Conservation (phyloP, 2,329 filamentous ascomycete species). For the Beauveria brongniartii region DNA sequence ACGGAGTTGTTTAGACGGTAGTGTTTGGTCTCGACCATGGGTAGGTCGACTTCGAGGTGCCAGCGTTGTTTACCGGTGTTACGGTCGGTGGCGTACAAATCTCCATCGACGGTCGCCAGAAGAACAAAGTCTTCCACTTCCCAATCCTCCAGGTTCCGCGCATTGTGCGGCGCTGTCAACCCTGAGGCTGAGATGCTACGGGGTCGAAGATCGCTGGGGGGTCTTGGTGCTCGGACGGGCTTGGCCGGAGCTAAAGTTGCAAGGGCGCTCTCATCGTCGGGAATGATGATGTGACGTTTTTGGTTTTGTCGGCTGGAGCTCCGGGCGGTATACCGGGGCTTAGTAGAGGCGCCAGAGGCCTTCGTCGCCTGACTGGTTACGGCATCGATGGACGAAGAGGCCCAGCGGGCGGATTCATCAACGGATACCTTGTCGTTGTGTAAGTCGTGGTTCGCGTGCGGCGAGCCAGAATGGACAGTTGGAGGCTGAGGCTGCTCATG, state of each 20-base stretch:
- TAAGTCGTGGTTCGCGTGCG: constrained; percentile 15
- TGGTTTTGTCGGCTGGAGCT: constrained; percentile 18
- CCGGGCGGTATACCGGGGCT: constrained; percentile 18
- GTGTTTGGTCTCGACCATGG: constrained; percentile 87
- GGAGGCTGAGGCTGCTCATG: constrained; percentile 10
- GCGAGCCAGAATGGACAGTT: constrained; percentile 11
- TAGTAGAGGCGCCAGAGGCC: constrained; percentile 19
- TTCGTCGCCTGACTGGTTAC: constrained; percentile 21
- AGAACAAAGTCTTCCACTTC: constrained; percentile 99
- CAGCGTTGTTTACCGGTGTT: constrained; percentile 77
- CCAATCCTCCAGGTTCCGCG: constrained; percentile 98
- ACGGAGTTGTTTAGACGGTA: constrained; percentile 61
- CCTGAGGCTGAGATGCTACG: constrained; percentile 53
- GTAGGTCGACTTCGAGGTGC: constrained; percentile 74
- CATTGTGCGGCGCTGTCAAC: constrained; percentile 76
- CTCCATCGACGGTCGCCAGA: constrained; percentile 98
- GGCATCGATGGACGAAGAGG: constrained; percentile 17
- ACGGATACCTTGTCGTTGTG: constrained; percentile 19
- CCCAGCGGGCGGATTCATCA: constrained; percentile 18
- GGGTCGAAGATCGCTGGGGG: constrained; percentile 52
- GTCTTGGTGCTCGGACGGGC: constrained; percentile 85
- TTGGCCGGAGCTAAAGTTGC: constrained; percentile 94
- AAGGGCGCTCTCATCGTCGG: constrained; percentile 84
- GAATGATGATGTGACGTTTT: constrained; percentile 25
- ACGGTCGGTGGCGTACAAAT: constrained; percentile 83